Base-by-base conservation (phyloP, 192 early-diverging fungal species). In the Entomortierella lignicola region DNA sequence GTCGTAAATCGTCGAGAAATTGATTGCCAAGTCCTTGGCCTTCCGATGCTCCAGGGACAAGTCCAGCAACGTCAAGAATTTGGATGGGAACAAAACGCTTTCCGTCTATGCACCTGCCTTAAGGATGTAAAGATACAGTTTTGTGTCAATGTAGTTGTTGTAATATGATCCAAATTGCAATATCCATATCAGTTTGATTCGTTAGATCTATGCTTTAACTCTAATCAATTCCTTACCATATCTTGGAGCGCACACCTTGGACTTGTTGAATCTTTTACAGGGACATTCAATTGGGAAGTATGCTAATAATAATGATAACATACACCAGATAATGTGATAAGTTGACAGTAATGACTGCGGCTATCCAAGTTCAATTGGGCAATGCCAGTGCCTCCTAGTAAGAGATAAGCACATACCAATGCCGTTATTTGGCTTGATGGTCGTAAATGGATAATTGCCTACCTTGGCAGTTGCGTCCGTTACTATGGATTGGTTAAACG, bases 401-500 rank as follows among this genome's bases (percentile, higher is more conserved):
- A 26, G 23, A 15, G 13, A 37, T 59, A 21, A 37, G 2, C 23
- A 65, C 71, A 25, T 60, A 66, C 75, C 75, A 42, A 95, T 85
- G 50, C 92, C 94, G 60, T 91, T 87, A 82, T 94, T 94, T 20
- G 93, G 93, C 60, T 91, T 89, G 43, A 95, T 95, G 30, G 94
- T 95, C 21, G 94, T 95, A 83, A 95, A 95, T 7, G 94, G 94
- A 55, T 89, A 94, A 72, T 90, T 93, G 10, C 83, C 94, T 21
- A 94, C 93, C 65, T 95, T 95, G 48, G 94, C 94, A 20, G 87
- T 83, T 7, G 94, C 94, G 62, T 95, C 93, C 1, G 90, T 89
- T 20, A 93, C 91, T 88, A 66, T 51, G 8, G 29, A 15, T 26
- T 15, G 23, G 11, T 57, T 47, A 15, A 47, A 20, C 17, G 20